These are phyloP conservation scores for Hygrophorus russula DNA, from an alignment of 768 basidiomycete species.

Conservation along the genomic window DNA sequence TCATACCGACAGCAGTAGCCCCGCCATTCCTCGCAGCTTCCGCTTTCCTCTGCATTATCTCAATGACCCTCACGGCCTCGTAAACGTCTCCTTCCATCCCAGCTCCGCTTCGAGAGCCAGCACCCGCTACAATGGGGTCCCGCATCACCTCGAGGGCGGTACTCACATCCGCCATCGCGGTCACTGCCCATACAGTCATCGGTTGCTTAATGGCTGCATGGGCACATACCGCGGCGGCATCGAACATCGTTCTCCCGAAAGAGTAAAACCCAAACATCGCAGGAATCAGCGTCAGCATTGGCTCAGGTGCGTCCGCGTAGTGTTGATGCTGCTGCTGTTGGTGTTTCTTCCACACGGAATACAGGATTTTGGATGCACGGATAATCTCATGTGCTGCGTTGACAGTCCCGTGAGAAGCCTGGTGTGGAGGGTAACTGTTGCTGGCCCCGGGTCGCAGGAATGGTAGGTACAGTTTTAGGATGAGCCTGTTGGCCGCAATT, in stretches of 20 bases:
- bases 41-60: conserved; percentile 15
- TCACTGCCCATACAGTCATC: conserved; percentile 30
- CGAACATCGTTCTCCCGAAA: conserved; percentile 50
- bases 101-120: background rate
- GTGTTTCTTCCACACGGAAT: conserved; percentile 20
- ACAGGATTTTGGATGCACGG: conserved; percentile 34
- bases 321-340: background rate
- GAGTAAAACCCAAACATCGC: conserved; percentile 35
- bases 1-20: conserved; percentile 12
- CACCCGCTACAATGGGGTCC: conserved; percentile 6
- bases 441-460: conserved; percentile 20
- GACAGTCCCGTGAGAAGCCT: conserved; percentile 46
- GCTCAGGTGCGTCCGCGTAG: background rate
- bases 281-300: background rate
- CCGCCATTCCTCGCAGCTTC: conserved; percentile 10
- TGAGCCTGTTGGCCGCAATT: conserved; percentile 46
- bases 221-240: conserved; percentile 55
- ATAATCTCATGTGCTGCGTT: conserved; percentile 60
- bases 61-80: conserved; percentile 15
- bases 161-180: conserved; percentile 24
- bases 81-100: conserved; percentile 6
- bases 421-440: conserved; percentile 11
- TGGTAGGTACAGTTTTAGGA: conserved; percentile 58
- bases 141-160: conserved; percentile 16
- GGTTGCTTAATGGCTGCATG: conserved; percentile 50